Conservation (phyloP, 1,284 basidiomycete genomes). For the Ganoderma boninense region DNA sequence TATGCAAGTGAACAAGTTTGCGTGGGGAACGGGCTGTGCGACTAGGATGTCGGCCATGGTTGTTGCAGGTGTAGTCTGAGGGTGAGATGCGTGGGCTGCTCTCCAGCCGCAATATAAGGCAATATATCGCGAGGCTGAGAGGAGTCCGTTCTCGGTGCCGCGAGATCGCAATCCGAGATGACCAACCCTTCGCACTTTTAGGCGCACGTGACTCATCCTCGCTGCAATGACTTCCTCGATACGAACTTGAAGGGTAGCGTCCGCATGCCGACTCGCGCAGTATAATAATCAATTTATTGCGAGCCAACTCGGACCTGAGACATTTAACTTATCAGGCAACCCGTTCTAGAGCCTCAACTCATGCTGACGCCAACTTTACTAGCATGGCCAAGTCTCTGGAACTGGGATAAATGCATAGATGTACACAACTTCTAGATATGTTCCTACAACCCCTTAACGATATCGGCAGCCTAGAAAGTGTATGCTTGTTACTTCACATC, state of each 20-base stretch:
- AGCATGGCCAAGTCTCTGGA: too few relatives aligned
- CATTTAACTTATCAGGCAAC: too few relatives aligned
- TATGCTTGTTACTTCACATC: not conserved
- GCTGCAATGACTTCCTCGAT: too few relatives aligned
- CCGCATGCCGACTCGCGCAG: too few relatives aligned
- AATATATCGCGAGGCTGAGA: not conserved
- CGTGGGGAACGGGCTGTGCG: slow-evolving; percentile 18
- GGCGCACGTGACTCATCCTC: not conserved
- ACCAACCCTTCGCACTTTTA: slow-evolving; percentile 33
- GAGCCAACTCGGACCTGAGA: too few relatives aligned
- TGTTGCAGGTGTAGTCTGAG: not conserved
- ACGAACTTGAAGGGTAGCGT: too few relatives aligned
- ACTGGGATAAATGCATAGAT: not conserved
- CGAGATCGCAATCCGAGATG: not conserved
- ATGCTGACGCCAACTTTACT: too few relatives aligned
- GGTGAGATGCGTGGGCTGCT: not conserved
- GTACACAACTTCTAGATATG: not conserved
- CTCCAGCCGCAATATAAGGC: too few relatives aligned
- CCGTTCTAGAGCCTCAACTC: too few relatives aligned
- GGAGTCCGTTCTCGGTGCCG: not conserved
- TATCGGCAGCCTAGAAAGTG: slow-evolving; percentile 15
- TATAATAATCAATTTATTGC: too few relatives aligned
- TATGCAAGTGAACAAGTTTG: slow-evolving; percentile 84
- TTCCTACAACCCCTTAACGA: slow-evolving; percentile 7
- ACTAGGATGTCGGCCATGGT: slow-evolving; percentile 28